These are phyloP conservation scores for Neurospora hispaniola DNA, from an alignment of 495 filamentous ascomycete genomes.

Conservation along the genomic window DNA sequence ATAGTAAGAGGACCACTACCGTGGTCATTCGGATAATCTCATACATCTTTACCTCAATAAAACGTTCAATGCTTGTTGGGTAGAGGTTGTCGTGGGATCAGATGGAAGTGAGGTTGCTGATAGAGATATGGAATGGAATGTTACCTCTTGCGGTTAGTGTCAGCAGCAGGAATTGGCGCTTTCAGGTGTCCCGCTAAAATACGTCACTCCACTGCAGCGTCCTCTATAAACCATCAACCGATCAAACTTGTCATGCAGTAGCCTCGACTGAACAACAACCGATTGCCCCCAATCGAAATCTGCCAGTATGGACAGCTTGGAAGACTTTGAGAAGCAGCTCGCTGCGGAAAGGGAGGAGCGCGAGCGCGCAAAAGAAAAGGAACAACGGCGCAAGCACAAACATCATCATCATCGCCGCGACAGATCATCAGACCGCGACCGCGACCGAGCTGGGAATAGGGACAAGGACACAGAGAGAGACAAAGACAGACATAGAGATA, in stretches of 20 bases:
- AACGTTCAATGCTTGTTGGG: too few relatives aligned
- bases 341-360: conserved; percentile 41
- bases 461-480: conserved; percentile 24
- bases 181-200: not conserved
- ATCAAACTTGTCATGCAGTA: not conserved
- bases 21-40: too few relatives aligned
- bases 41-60: too few relatives aligned
- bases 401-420: conserved; percentile 31
- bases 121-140: not conserved
- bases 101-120: not conserved
- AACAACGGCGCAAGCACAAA: conserved; percentile 29
- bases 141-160: too few relatives aligned
- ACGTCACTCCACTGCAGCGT: conserved; percentile 10
- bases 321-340: conserved; percentile 44
- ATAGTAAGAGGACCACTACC: too few relatives aligned
- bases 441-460: conserved; percentile 20
- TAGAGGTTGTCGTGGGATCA: not conserved
- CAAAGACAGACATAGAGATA: conserved; percentile 24
- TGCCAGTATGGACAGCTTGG: conserved; percentile 37
- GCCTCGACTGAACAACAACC: not conserved
- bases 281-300: conserved; percentile 1
- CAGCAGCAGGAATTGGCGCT: too few relatives aligned
- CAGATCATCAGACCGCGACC: conserved; percentile 28
- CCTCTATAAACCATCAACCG: not conserved
- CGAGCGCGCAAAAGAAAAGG: conserved; percentile 26